Evolutionary conservation across 768 basidiomycete genomes (phyloP).

Genomic region (Boletus reticulatus): DNA sequence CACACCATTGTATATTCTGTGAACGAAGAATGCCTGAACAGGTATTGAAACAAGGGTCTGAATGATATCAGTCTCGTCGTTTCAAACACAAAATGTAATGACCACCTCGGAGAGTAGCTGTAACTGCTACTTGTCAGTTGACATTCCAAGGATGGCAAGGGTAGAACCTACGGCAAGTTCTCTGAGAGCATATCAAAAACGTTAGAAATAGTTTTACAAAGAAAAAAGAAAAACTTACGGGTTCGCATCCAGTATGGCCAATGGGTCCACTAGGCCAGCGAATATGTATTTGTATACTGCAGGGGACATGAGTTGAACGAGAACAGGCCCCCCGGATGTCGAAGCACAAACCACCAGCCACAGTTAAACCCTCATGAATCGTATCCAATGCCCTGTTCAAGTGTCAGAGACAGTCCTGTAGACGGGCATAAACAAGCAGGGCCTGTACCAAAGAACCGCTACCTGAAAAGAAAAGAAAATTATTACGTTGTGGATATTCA

Average conservation of each 20-base stretch:
- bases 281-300: conserved; percentile 6
- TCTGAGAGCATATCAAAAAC: not conserved
- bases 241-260: not conserved
- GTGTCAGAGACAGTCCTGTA: too few species aligned
- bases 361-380: too few species aligned
- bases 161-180: conserved; percentile 7
- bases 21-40: conserved; percentile 3
- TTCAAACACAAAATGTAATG: not conserved
- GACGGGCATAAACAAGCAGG: too few species aligned
- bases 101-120: not conserved
- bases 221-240: not conserved
- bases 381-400: too few species aligned
- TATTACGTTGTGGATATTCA: too few species aligned
- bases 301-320: not conserved
- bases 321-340: too few species aligned
- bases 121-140: not conserved
- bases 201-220: too few species aligned
- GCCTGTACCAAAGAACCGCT: too few species aligned
- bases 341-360: too few species aligned
- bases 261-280: not conserved
- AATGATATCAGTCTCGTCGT: not conserved
- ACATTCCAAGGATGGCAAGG: not conserved
- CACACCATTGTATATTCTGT: conserved; percentile 8
- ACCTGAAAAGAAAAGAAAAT: too few species aligned
- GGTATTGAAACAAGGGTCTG: not conserved